phyloP scores from a whole-genome alignment of 495 filamentous ascomycete genomes.

The Penicillium longicatenatum region DNA sequence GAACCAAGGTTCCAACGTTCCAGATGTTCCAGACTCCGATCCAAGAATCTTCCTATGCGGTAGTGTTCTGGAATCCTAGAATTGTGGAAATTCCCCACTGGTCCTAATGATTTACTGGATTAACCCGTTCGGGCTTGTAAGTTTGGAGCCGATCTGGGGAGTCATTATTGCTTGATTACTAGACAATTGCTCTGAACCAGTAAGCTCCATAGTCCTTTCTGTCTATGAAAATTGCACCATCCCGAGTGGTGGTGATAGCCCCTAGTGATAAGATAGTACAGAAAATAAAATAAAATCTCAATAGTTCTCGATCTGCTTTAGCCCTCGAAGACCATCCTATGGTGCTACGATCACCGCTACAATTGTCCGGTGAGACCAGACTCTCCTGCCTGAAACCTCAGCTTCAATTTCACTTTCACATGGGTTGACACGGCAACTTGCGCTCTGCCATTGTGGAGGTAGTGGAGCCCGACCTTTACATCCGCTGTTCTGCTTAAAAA shows the following conservation, averaged over 20 bases:
- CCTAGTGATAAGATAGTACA: not conserved
- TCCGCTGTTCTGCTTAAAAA: conserved; percentile 9
- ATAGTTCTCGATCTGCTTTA: too few species aligned
- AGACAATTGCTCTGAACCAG: not conserved
- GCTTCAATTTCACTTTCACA: conserved; percentile 3
- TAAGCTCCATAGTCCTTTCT: not conserved
- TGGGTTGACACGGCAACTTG: conserved; percentile 12
- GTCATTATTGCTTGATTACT: not conserved
- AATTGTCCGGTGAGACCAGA: conserved; percentile 1
- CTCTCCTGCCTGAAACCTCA: not conserved
- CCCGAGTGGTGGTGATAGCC: not conserved
- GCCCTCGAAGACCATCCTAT: not conserved
- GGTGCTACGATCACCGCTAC: not conserved
- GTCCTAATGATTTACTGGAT: conserved; percentile 12
- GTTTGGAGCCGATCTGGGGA: conserved; percentile 2
- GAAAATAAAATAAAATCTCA: not conserved
- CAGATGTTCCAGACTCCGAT: conserved; percentile 6
- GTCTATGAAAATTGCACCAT: not conserved
- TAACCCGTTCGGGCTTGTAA: conserved; percentile 24
- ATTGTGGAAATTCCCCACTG: conserved; percentile 16
- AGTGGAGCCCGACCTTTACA: conserved; percentile 13
- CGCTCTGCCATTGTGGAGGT: conserved; percentile 13
- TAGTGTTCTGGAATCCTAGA: conserved; percentile 21
- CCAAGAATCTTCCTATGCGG: conserved; percentile 7
- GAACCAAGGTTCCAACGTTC: not conserved